Evolutionary conservation across 495 filamentous ascomycete genomes (phyloP).

Genomic region (Neurospora sp.): DNA sequence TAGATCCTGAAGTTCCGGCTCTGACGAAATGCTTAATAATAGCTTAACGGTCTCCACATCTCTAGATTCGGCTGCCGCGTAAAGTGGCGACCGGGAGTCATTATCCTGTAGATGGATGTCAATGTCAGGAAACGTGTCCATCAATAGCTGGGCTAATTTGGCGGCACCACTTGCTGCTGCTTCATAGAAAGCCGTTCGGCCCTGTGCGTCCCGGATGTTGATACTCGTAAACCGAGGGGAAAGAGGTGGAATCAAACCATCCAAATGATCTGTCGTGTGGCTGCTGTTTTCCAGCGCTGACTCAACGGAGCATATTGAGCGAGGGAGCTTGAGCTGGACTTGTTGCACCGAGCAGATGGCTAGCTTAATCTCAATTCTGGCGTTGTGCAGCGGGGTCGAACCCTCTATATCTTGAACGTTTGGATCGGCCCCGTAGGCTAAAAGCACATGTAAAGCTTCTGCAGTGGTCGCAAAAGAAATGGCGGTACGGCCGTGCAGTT

Average conservation of each 20-base stretch:
- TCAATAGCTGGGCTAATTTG: not conserved
- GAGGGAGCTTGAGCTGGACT: not conserved
- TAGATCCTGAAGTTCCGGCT: not conserved
- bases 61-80: fast-evolving
- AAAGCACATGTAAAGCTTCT: not conserved
- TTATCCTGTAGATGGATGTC: not conserved
- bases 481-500: too few relatives aligned
- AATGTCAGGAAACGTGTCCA: not conserved
- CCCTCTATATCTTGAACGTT: too few relatives aligned
- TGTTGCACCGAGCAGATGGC: not conserved
- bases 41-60: not conserved
- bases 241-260: not conserved
- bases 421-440: not conserved
- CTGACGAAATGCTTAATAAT: not conserved
- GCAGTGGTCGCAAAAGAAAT: not conserved
- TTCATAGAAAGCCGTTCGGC: fast-evolving
- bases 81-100: not conserved
- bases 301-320: not conserved
- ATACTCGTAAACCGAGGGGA: not conserved
- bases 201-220: not conserved
- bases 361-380: too few relatives aligned
- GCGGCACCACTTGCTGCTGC: not conserved
- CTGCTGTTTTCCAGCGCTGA: not conserved
- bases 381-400: too few relatives aligned
- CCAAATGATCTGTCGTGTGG: fast-evolving